Conservation (phyloP, 2,329 filamentous ascomycete species). For the Tolypocladium nubicola region DNA sequence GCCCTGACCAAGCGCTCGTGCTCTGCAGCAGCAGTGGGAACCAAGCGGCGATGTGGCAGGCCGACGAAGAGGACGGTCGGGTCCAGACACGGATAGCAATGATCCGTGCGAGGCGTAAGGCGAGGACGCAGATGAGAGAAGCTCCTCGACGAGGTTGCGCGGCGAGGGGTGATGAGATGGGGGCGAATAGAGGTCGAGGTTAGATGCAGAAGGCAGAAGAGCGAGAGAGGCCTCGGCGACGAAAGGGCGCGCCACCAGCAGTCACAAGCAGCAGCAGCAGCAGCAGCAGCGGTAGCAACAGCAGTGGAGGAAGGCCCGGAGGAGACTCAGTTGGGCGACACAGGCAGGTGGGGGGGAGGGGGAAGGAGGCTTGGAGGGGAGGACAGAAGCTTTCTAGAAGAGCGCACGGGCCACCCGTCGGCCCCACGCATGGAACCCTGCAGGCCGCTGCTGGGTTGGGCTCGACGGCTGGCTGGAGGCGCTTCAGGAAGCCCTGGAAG, state of each 20-base stretch:
- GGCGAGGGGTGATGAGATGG: background rate
- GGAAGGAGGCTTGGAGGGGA: background rate
- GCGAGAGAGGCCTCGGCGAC: background rate
- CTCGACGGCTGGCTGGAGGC: background rate
- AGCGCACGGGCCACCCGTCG: slow-evolving; percentile 9
- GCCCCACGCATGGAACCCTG: background rate
- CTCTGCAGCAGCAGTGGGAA: background rate
- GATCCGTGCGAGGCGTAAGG: background rate
- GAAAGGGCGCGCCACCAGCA: background rate
- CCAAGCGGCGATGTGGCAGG: background rate
- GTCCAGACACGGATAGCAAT: background rate
- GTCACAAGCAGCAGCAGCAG: background rate
- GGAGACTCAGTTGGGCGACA: background rate
- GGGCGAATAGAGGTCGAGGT: background rate
- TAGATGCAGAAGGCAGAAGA: background rate
- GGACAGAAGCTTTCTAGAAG: slow-evolving; percentile 16
- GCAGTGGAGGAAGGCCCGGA: background rate
- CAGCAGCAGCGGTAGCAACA: background rate
- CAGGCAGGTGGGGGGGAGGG: background rate
- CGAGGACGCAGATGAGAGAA: background rate
- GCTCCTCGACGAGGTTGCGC: background rate
- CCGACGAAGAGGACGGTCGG: background rate
- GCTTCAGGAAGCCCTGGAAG: background rate
- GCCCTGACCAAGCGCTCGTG: background rate
- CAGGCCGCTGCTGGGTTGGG: background rate